Conservation (phyloP, 2,329 filamentous ascomycete genomes). For the Pseudocercospora fuligena region DNA sequence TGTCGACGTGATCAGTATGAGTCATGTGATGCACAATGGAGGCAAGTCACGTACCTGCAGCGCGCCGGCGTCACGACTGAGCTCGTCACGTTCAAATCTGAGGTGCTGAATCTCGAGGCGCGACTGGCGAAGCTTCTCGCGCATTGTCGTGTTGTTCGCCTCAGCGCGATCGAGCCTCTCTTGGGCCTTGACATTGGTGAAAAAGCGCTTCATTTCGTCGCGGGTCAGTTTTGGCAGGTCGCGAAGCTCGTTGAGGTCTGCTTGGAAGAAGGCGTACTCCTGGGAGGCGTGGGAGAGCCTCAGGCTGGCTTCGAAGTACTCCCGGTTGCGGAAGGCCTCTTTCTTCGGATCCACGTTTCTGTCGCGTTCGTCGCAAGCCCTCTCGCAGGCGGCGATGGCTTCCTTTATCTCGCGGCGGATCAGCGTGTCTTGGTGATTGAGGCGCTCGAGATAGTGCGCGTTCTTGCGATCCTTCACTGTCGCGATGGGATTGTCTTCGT, state of each 20-base stretch:
- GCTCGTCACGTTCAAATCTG: constrained; percentile 12
- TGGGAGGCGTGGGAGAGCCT: constrained; percentile 15
- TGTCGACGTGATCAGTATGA: not conserved
- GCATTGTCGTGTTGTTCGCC: not conserved
- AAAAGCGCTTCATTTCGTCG: constrained; percentile 6
- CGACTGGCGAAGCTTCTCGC: constrained; percentile 11
- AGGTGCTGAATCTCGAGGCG: constrained; percentile 16
- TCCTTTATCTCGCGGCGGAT: constrained; percentile 11
- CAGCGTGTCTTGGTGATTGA: not conserved
- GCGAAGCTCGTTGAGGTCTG: constrained; percentile 19
- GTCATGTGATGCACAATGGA: no score
- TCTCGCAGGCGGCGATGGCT: constrained; percentile 12
- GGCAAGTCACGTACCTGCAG: not conserved
- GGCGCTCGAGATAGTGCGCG: constrained; percentile 16
- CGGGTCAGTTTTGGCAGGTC: constrained; percentile 19
- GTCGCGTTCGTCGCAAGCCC: constrained; percentile 5
- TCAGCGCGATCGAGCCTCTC: constrained; percentile 15
- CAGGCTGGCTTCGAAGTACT: constrained; percentile 28
- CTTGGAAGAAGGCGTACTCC: constrained; percentile 19
- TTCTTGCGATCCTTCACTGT: constrained; percentile 24
- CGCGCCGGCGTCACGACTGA: constrained; percentile 2
- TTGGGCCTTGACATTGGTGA: constrained; percentile 11
- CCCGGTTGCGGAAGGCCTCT: constrained; percentile 15
- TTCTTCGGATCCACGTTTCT: constrained; percentile 14
- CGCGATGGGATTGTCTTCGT: constrained; percentile 16